Evolutionary conservation across 176 grass and related monocot genomes (phyloP).

Genomic region (Guadua angustifolia): DNA sequence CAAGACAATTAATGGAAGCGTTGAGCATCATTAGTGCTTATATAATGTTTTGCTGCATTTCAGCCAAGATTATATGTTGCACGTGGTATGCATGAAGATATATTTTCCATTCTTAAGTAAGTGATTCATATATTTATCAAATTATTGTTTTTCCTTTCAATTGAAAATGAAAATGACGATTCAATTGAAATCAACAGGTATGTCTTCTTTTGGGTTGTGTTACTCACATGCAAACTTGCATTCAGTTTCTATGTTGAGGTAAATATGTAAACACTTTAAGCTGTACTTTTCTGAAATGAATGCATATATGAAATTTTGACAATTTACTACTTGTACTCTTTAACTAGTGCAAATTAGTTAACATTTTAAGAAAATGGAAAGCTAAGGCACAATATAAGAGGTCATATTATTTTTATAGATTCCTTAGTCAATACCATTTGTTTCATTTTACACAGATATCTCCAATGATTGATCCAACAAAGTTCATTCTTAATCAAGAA

Average conservation of each 20-base stretch:
- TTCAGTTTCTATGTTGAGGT: slow-evolving; percentile 92
- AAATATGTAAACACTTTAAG: slow-evolving; percentile 34
- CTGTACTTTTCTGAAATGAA: slow-evolving; percentile 21
- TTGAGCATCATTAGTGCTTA: slow-evolving; percentile 39
- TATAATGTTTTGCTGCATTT: slow-evolving; percentile 36
- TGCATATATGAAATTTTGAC: neutral
- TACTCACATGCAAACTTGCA: slow-evolving; percentile 70
- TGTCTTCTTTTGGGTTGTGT: slow-evolving; percentile 74
- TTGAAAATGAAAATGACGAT: slow-evolving; percentile 12
- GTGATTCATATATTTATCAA: slow-evolving; percentile 33
- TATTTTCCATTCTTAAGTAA: slow-evolving; percentile 76
- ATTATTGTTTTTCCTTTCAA: slow-evolving; percentile 26
- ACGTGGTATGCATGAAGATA: slow-evolving; percentile 75
- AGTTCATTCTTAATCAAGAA: slow-evolving; percentile 54
- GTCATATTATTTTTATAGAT: neutral
- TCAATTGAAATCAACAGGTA: slow-evolving; percentile 53
- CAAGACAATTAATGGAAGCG: slow-evolving; percentile 17
- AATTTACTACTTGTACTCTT: slow-evolving; percentile 32
- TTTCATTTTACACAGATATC: slow-evolving; percentile 54
- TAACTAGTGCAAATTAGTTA: slow-evolving; percentile 1
- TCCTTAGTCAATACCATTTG: slow-evolving; percentile 25
- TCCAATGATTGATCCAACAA: slow-evolving; percentile 78
- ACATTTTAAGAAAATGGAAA: slow-evolving; percentile 16
- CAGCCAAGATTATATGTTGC: slow-evolving; percentile 76
- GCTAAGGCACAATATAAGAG: neutral